Base-by-base conservation (phyloP, 495 filamentous ascomycete species). In the Annulohypoxylon stygium region DNA sequence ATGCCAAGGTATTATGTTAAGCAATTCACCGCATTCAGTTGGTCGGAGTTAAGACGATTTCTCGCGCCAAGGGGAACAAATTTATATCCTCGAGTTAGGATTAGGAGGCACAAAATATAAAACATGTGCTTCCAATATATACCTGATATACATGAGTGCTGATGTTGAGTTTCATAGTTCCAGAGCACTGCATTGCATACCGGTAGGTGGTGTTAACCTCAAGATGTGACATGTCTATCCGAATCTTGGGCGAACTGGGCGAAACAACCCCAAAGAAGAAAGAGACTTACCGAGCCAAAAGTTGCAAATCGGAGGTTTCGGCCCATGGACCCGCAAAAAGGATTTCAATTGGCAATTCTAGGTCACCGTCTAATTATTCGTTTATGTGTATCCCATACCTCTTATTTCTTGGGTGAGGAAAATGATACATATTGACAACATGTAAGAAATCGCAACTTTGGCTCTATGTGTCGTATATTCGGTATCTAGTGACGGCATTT, bases 241-340 rank as follows among this genome's bases (percentile, higher is more conserved):
- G 48, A 48, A 66, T 67, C 64, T 68, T 64, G 57, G 30, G 69
- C 30, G 37, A 53, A 65, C 63, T 64, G 57, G 30, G 69, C 30
- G 48, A 53, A 65, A 45, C 61, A 72, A 67, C 57, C 63, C 43
- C 54, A 58, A 62, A 63, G 64, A 54, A 45, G 57, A 25, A 60
- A 64, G 18, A 51, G 48, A 26, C 23, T 61, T 61, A 62, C 70
- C 72, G 72, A 75, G 57, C 72, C 72, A 75, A 67, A 75, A 55
- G 51, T 60, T 55, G 72, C 23, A 45, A 64, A 75, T 75, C 72
- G 67, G 67, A 57, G 72, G 72, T 75, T 75, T 75, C 72, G 72
- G 72, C 67, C 72, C 72, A 74, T 70, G 26, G 72, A 55, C 67
- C 72, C 72, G 72, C 72, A 59, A 64, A 64, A 70, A 67, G 43